Base-by-base conservation (phyloP, 208 protist genomes). In the Crithidia sp. region DNA sequence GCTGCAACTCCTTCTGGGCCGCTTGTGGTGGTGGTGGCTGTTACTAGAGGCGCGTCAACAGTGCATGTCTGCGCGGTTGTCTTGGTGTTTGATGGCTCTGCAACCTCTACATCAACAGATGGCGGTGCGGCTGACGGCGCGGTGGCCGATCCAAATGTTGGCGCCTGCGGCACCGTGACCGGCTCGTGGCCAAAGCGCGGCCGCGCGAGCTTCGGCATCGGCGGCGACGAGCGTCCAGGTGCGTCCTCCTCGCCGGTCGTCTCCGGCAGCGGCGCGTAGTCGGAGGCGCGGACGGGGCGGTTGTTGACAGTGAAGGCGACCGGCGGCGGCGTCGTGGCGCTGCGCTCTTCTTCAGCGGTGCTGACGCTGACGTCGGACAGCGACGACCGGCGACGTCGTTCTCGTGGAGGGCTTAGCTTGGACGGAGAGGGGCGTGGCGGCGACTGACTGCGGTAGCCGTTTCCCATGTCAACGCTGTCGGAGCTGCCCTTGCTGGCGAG, bases 291-390 rank as follows among this genome's bases (percentile, higher is more conserved):
- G 64, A 60, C 52, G 39, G 62, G n/a, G 50, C 64, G 53, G 14
- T 3, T 47, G 13, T 6, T 36, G 19, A 7, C 37, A 6, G 28
- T 17, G 45, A 40, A 5, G 4, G 67, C 4, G 2, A 45, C 43
- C 6, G n/a, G 13, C 2, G 7, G 37, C 5, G 49, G 14, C 4
- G 50, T 44, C 12, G 40, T 17, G 28, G 0, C 28, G 28, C 28
- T 13, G n/a, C 12, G 3, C 12, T 67, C 50, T 7, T 67, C 49
- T 14, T 67, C 62, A 3, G 62, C 49, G 50, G 62, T 67, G 50
- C 62, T 57, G 19, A 67, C 62, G 62, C 62, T 67, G 4, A 67
- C 62, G 8, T 67, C 62, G 5, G 62, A 67, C 36, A 67, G 62
- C 50, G 50, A 67, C 6, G 12, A 16, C 19, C 37, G 2, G 49